Base-by-base conservation (phyloP, 2,329 filamentous ascomycete genomes). In the Decorospora gaudefroyi region DNA sequence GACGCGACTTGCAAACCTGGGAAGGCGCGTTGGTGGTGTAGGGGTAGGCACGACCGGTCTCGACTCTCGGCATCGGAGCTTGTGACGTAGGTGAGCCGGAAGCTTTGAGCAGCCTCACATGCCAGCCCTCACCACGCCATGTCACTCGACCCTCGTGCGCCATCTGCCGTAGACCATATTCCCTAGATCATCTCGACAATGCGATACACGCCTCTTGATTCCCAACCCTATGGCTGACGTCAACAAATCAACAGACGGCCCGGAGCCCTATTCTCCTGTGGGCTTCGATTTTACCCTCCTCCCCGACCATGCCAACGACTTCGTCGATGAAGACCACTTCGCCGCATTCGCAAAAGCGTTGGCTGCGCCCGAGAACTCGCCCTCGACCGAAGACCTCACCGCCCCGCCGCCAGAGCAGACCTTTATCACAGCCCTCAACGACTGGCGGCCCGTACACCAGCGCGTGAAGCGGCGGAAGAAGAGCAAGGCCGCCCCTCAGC, bases 361-460 rank as follows among this genome's bases (percentile, higher is more conserved):
- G 6, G 81, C 83, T n/a, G 88, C 88, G 1, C 90, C 91, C 0
- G 90, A 95, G 50, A 82, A 82, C 1, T 78, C 85, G 27, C 84
- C 87, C 23, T 84, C 79, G 9, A 77, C 81, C 34, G 73, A 79
- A 34, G 84, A 86, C 69, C 73, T 67, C 29, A 62, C 72, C 35
- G 52, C 68, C 62, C 49, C 76, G 57, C 53, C 75, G 72, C 65
- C 73, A 63, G 47, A 72, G 66, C 59, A 56, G 11, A 52, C 82
- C 35, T 90, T 91, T 67, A 89, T 97, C 61, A 88, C 89, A 3
- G 92, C 93, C 27, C 83, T 95, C 65, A 95, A 95, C 69, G 93
- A 99, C 75, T 99, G 93, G 93, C 85, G 88, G 11, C 93, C 93
- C 0, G 83, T 97, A 9, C 85, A 87, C 57, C 83, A 92, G 65